Evolutionary conservation across 1,284 basidiomycete species (phyloP).

Genomic region (Cystobasidiaceae sp.): DNA sequence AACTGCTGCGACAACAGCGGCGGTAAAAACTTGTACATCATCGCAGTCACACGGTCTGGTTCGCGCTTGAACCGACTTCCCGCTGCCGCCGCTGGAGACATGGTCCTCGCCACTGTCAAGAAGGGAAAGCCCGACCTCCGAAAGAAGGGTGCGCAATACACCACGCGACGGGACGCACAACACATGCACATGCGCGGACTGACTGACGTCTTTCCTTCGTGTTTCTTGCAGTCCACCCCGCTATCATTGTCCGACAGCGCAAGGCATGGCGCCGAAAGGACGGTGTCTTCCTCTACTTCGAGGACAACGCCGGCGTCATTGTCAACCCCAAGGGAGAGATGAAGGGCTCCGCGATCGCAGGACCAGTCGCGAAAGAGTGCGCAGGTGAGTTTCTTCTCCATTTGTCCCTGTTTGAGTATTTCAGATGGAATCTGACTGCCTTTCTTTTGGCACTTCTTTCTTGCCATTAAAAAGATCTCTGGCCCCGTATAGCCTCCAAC

Average conservation of each 20-base stretch:
- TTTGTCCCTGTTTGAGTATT: background rate
- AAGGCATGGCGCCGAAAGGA: conserved; percentile 98
- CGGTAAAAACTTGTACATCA: conserved; percentile 89
- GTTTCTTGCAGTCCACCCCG: conserved; percentile 74
- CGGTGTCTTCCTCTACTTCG: conserved; percentile 99
- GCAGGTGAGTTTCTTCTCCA: conserved; percentile 49
- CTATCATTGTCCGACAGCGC: conserved; percentile 93
- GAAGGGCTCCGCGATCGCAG: conserved; percentile 85
- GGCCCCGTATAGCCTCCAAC: conserved; percentile 97
- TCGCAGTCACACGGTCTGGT: conserved; percentile 88
- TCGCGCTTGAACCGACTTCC: conserved; percentile 95
- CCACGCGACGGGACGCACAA: background rate
- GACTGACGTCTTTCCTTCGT: background rate
- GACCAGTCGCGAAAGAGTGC: conserved; percentile 95
- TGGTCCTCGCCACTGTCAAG: conserved; percentile 99
- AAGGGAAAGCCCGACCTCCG: conserved; percentile 99
- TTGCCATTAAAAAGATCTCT: conserved; percentile 83
- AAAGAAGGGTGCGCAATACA: conserved; percentile 82
- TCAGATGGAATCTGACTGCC: background rate
- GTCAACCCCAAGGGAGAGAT: conserved; percentile 98
- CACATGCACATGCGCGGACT: background rate
- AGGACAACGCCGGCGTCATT: conserved; percentile 96
- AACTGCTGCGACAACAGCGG: conserved; percentile 99
- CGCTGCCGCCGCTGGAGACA: conserved; percentile 88
- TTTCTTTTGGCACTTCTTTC: background rate